These are phyloP conservation scores for Holtermannia corniformis DNA, from an alignment of 768 basidiomycete genomes.

Conservation along the genomic window DNA sequence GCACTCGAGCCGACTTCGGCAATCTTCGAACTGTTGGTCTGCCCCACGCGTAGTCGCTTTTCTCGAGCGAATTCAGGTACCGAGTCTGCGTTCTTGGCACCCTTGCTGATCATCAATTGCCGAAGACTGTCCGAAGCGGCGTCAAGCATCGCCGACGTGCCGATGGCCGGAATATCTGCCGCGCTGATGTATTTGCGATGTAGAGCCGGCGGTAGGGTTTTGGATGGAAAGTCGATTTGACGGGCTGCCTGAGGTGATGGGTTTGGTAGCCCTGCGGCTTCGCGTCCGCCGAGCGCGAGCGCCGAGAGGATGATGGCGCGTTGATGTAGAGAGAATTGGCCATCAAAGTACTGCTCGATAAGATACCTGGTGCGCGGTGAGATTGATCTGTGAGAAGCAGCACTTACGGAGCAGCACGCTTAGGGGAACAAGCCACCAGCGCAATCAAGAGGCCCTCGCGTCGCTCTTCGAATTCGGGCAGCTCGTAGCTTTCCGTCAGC, in stretches of 20 bases:
- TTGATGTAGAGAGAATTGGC: conserved; percentile 80
- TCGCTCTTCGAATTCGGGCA: conserved; percentile 64
- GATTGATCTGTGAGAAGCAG: not conserved
- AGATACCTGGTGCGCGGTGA: conserved; percentile 53
- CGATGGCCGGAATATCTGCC: conserved; percentile 34
- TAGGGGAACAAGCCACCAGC: conserved; percentile 68
- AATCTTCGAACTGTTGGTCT: conserved; percentile 10
- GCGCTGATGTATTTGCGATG: conserved; percentile 59
- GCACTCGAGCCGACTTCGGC: conserved; percentile 17
- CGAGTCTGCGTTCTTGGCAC: conserved; percentile 50
- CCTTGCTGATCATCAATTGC: conserved; percentile 54
- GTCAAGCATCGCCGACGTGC: conserved; percentile 45
- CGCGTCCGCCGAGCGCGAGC: conserved; percentile 73
- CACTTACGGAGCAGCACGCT: conserved; percentile 69
- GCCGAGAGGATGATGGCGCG: conserved; percentile 77
- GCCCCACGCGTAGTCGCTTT: conserved; percentile 58
- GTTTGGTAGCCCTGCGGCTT: conserved; percentile 55
- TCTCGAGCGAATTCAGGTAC: conserved; percentile 61
- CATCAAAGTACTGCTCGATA: conserved; percentile 87
- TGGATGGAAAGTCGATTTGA: conserved; percentile 63
- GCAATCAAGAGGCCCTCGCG: conserved; percentile 70
- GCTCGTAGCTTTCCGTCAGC: conserved; percentile 74
- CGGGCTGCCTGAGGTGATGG: conserved; percentile 19
- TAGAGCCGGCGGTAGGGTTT: conserved; percentile 59
- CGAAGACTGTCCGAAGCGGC: conserved; percentile 58